Evolutionary conservation across 208 protist genomes (phyloP), one percentile per base, ranked within the genome.

Genomic region (Leishmania braziliensis): DNA sequence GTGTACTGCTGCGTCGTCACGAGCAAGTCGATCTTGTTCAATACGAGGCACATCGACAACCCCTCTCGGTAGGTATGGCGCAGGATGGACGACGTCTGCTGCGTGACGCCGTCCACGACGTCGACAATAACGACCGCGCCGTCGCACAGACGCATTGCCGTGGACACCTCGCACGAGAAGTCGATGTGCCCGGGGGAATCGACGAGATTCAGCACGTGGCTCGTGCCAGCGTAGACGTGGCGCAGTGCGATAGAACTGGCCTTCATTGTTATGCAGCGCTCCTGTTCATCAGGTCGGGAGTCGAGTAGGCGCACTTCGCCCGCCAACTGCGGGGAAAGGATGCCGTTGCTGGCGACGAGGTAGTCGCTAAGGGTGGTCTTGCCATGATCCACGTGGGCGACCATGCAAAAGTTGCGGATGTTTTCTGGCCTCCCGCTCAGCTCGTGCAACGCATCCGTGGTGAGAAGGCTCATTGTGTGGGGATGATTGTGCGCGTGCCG

Each of bases 151-250:
- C 99, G 91, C 82, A 99, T 98, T 14, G 99, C 99, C 20, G 98
- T 99, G 6, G 98, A 99, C 5, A 99, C 99, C 83, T 99, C 96
- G 65, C 91, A 96, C 10, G 94, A 97, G 85, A 99, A 99, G 92
- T 99, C 99, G 66, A 99, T 98, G 90, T 99, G 99, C 4, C 99
- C 99, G 18, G 99, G 99, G 18, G 99, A 99, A 91, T 99, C 99
- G 43, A 99, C 98, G 8, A 99, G 92, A 88, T 99, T 99, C 48
- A 99, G 90, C 6, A 99, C 77, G 82, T 96, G 89, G 54, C 86
- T 84, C 66, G 80, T 85, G 51, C 84, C 85, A 58, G 97, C 75
- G 80, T 92, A 80, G 50, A 78, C 73, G 83, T 98, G 94, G 51
- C 91, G 84, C 5, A 99, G 90, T 53, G 99, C 98, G 69, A 99